Percentiles rank a stretch among this genome's conserved stretches.
Conservation (phyloP, 2,329 filamentous ascomycete genomes). For the Phyllosticta citribraziliensis region DNA sequence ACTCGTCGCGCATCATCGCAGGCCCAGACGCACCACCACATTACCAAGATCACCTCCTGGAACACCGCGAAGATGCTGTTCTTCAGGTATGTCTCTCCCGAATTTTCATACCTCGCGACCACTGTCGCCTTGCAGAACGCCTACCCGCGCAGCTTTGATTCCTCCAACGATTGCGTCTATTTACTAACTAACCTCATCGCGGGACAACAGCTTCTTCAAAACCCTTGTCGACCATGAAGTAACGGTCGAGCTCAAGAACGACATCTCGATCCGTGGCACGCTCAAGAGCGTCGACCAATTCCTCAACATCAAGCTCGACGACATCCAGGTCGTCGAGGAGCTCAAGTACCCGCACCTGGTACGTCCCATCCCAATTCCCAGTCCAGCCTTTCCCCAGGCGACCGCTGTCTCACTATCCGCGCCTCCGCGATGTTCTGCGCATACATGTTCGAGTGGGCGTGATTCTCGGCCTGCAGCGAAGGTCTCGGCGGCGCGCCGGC, state of each 20-base stretch:
- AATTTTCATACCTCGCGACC: neutral
- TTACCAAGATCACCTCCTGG: neutral
- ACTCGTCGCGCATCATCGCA: neutral
- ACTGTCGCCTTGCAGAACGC: neutral
- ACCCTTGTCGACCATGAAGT: slow-evolving; percentile 96
- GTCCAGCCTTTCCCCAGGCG: neutral
- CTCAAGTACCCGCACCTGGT: slow-evolving; percentile 91
- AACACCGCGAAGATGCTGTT: slow-evolving; percentile 27
- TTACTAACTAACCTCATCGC: neutral
- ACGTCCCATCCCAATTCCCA: slow-evolving; percentile 3
- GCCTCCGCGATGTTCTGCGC: neutral
- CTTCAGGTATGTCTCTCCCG: slow-evolving; percentile 22
- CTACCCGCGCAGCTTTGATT: neutral
- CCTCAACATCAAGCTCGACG: slow-evolving; percentile 97
- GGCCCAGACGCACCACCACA: neutral
- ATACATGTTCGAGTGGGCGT: neutral
- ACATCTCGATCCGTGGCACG: slow-evolving; percentile 91
- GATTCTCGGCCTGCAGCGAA: neutral
- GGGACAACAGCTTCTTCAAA: slow-evolving; percentile 75
- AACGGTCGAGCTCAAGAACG: slow-evolving; percentile 98
- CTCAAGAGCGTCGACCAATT: slow-evolving; percentile 98
- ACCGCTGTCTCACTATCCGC: neutral
- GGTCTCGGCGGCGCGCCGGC: neutral
- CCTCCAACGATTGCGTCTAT: neutral
- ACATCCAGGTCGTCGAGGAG: slow-evolving; percentile 87